Evolutionary conservation across 2,329 filamentous ascomycete species (phyloP), one percentile per base, ranked within the genome.

Genomic region (Microthyrium microscopicum): DNA sequence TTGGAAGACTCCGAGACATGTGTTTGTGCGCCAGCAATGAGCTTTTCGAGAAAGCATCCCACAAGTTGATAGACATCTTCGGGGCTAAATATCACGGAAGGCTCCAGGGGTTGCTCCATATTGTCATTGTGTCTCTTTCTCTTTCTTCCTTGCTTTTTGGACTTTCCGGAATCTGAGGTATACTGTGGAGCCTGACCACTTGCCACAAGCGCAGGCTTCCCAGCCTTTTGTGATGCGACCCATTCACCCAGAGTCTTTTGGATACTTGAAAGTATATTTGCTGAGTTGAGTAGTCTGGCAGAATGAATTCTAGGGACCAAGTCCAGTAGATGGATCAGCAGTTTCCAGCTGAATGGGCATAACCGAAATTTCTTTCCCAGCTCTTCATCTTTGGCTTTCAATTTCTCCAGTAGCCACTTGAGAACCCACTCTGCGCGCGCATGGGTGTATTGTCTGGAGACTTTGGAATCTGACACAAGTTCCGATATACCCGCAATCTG

Each of bases 221-320:
- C 20, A 24, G 21, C 29, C 17, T 22, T 16, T 20, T 22, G 16
- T 21, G 13, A 15, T 22, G 31, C 20, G 8, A 19, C 25, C 15
- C 21, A 46, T 31, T 83, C 76, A 30, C 69, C 62, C 30, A 84
- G 54, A 0, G 75, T 70, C 44, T 71, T 67, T 44, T 75, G 70
- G 26, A 91, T 50, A 7, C 82, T 67, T 1, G 57, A 54, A 21
- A 79, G 55, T 34, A 91, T 81, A 29, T 70, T 66, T 36, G 75
- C 64, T 37, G 84, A 74, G 16, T 70, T 73, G 5, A 92, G 62
- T 4, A 78, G 72, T 37, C 73, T 73, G 6, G 80, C 78, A 17
- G 81, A 61, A 8, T 71, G 74, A 29, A 77, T 73, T 0, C 73
- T 58, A 0, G 80, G 75, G 13, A 87, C 69, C n/a, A 71, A 58